Base-by-base conservation (phyloP, 768 basidiomycete genomes). In the Atractiella rhizophila region DNA sequence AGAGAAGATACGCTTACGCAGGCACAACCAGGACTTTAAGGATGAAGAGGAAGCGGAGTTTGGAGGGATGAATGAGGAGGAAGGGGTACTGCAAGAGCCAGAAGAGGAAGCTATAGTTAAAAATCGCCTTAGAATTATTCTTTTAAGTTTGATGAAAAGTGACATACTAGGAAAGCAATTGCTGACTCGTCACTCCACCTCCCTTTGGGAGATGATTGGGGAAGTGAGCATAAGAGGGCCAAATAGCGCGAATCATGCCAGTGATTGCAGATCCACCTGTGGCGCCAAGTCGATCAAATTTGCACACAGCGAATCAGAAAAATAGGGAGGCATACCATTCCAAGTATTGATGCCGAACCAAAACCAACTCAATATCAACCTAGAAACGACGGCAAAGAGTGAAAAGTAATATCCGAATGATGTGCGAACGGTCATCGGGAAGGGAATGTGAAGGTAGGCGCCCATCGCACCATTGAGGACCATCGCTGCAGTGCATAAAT, bases 161-260 rank as follows among this genome's bases (percentile, higher is more conserved):
- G n/a, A n/a, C n/a, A n/a, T n/a, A n/a, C n/a, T 36, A 40, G 39
- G 33, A 40, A 11, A 40, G 29, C n/a, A 55, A 38, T 28, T 42
- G 34, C 0, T 36, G 29, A 11, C 45, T 45, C 7, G 52, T 54
- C 31, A 52, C 51, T 32, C 48, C 45, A 15, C 50, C 47, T 5
- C 43, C 45, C 9, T 35, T 51, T 16, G 52, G 50, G 2, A 55
- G 47, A 38, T 48, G 43, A 43, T 55, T 55, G 7, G 52, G 48
- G 40, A 52, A 51, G 4, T 28, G 37, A 7, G 42, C 43, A 47
- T 46, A 50, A 10, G 35, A 35, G 4, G 54, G 54, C 51, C 51
- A 52, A 41, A 52, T 50, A 0, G 49, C 49, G 1, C 11, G 20
- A 1, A 52, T 37, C 46, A 50, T 50, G 15, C 45, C 39, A 25